Base-by-base conservation (phyloP, 106 monocot species). In the Narthecium ossifragum region DNA sequence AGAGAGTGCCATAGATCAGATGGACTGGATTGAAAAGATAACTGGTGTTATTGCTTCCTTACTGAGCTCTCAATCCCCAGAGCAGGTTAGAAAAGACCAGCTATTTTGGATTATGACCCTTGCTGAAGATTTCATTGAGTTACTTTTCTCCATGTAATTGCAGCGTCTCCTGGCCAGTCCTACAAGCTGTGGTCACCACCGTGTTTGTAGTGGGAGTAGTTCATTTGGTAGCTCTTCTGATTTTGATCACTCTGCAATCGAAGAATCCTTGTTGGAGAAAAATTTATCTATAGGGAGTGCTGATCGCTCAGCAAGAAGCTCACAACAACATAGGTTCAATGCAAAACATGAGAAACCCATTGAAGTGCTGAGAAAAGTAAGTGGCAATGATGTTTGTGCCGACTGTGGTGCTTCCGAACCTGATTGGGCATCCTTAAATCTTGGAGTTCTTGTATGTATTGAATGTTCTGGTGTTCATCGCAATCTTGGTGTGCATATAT, bases 1-100 rank as follows among this genome's bases (percentile, higher is more conserved):
- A 20, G 98, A 99, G 70, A 99, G 87, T 75, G 84, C 98, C 47
- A 62, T 82, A 67, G 98, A 99, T 81, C 91, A 99, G 61, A 99
- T 92, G 87, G 98, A 99, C 71, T 99, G 98, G 98, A 85, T 99
- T 67, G 98, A 99, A 65, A 99, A 99, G 61, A 99, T 99, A 69
- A 99, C 98, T 47, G 98, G 98, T 31, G 98, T 99, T 39, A 99
- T 99, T 77, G 98, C 98, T 20, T 99, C 98, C 12, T 74, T 99
- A 20, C 68, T 99, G 27, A 99, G 82, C 59, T 80, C 98, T 32
- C 98, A 99, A 61, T 88, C 98, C 53, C 85, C 91, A 55, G 98
- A 99, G 62, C 78, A 82, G 81, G 98, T 91, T n/a, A n/a, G n/a
- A n/a, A n/a, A n/a, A n/a, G n/a, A n/a, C n/a, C n/a, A n/a, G n/a